Base-by-base conservation (phyloP, 345 rosid species). In the Euphorbia lathyris region DNA sequence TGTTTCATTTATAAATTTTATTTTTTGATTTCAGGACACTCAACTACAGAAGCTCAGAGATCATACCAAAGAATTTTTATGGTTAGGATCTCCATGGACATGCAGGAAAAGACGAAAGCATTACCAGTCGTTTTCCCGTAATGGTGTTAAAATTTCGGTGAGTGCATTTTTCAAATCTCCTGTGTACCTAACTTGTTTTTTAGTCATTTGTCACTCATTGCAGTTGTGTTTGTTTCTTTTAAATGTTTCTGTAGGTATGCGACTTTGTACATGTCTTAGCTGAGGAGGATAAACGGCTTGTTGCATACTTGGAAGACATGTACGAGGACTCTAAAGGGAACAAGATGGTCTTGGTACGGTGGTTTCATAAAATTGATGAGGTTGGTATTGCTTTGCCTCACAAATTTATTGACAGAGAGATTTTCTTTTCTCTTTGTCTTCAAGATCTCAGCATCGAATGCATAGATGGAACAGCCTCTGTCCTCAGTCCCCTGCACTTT, bases 281-380 rank as follows among this genome's bases (percentile, higher is more conserved):
- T 0, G 98, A 92, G 86, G 86, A 88, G 68, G 69, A 75, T 70
- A 83, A 83, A 76, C 82, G 85, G 29, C 96, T 87, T 72, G 79
- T 90, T 85, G 98, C 96, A 16, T 83, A 87, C 83, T 60, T 92
- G 80, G 91, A 88, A 56, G 96, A 90, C 79, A 87, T 92, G 76
- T 92, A 84, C 0, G 98, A 92, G 76, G 91, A 92, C 72, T 78
- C 85, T 13, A 87, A 72, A 72, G 88, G 87, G 81, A 83, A 65
- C 74, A 88, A 83, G 79, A 87, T 86, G 96, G 96, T 83, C 57
- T 78, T 76, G 80, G 90, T 90, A 79, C 92, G 85, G 65, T 92
- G 98, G 98, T 88, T 88, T 90, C 98, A 92, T 87, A 86, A 83
- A 80, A 85, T 85, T 82, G 95, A 89, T 69, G 97, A 91, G 87